Conservation (phyloP, 495 filamentous ascomycete genomes). For the Penicillium pancosmium region DNA sequence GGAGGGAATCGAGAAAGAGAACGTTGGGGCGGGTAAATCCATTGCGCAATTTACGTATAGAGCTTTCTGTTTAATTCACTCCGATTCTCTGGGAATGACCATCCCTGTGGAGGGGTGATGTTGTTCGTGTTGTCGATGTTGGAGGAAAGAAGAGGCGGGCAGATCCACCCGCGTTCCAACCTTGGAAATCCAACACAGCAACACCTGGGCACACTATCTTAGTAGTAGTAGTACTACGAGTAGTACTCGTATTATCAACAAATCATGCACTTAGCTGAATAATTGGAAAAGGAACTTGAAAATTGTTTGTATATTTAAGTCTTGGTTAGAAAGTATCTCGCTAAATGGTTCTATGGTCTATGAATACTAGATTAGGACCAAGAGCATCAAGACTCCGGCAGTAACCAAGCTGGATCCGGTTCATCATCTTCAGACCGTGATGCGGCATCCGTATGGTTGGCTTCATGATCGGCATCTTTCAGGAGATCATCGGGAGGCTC, state of each 20-base stretch:
- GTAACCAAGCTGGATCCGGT: conserved; percentile 52
- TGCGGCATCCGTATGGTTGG: conserved; percentile 24
- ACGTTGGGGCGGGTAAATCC: conserved; percentile 55
- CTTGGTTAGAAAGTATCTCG: neutral
- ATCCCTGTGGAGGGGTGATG: no score
- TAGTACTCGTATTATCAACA: no score
- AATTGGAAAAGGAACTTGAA: no score
- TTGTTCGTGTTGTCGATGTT: neutral
- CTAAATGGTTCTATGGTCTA: neutral
- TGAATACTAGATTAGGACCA: neutral
- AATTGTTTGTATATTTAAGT: no score
- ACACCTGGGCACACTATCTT: no score
- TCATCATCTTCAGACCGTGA: conserved; percentile 50
- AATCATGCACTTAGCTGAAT: no score
- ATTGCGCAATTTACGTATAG: conserved; percentile 10
- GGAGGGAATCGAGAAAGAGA: conserved; percentile 81
- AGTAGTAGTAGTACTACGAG: no score
- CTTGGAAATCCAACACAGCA: neutral
- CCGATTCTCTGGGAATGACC: neutral
- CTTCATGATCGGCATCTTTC: conserved; percentile 28
- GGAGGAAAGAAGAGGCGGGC: neutral
- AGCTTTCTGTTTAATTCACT: neutral
- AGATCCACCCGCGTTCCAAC: conserved; percentile 1
- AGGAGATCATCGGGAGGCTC: conserved; percentile 47
- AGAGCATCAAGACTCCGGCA: conserved; percentile 31